A percentile compares a stretch with the other conserved stretches of the same genome.
Evolutionary conservation across 305 asterid genomes (phyloP).

Genomic region (Ajuga reptans): DNA sequence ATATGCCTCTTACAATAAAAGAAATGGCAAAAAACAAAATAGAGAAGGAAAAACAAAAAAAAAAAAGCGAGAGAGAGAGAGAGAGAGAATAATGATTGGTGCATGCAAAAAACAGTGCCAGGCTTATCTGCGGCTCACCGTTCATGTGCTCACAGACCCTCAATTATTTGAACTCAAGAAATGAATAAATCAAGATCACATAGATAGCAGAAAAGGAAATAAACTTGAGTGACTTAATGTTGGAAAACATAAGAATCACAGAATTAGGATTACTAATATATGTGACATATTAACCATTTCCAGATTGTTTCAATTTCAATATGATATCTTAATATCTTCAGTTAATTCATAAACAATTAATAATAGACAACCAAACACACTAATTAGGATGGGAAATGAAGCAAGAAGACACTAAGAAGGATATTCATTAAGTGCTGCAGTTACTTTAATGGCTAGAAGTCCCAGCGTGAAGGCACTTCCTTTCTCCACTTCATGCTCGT

Average conservation of each 20-base stretch:
- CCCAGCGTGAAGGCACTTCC: slow-evolving; percentile 98
- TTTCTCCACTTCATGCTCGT: slow-evolving; percentile 93
- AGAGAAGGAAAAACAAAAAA: too few species aligned
- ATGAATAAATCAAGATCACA: neutral
- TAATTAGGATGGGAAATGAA: neutral
- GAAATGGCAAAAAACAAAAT: neutral
- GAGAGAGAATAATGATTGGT: neutral
- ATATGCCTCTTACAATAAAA: neutral
- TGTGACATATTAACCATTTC: neutral
- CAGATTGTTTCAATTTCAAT: slow-evolving; percentile 4
- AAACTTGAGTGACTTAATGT: neutral
- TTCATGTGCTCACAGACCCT: neutral
- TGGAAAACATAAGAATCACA: neutral
- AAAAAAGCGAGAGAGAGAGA: too few species aligned
- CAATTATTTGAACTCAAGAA: neutral
- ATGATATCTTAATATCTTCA: neutral
- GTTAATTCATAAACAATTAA: slow-evolving; percentile 3
- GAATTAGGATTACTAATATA: neutral
- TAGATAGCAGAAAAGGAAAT: neutral
- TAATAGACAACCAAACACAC: neutral
- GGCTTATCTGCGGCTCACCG: neutral
- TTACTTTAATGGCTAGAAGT: slow-evolving; percentile 89
- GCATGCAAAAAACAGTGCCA: neutral
- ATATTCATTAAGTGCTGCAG: slow-evolving; percentile 17
- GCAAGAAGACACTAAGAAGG: slow-evolving; percentile 4